Base-by-base conservation (phyloP, 1,284 basidiomycete genomes). In the Bondarzewia mesenterica region DNA sequence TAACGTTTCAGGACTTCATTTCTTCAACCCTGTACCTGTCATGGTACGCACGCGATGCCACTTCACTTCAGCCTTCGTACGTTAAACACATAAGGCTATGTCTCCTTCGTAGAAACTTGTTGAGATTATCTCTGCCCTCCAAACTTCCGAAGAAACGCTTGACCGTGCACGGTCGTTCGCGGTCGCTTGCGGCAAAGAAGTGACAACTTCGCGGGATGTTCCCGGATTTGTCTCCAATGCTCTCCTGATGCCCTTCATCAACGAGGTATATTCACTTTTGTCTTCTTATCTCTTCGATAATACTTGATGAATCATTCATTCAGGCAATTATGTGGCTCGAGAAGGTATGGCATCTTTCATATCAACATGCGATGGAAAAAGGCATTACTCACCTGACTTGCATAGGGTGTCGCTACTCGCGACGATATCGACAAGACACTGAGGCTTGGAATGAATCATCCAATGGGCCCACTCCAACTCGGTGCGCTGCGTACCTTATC, bases 351-450 rank as follows among this genome's bases (percentile, higher is more conserved):
- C n/a, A 40, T 37, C 14, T 25, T 7, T 7, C 25, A n/a, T 39
- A 15, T 18, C 23, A 8, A 23, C 25, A 42, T 32, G 29, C 29
- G 29, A n/a, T 32, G 10, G n/a, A n/a, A n/a, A 45, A 36, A 7
- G 12, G 10, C 20, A 16, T 21, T 42, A 6, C 23, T 42, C 29
- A 16, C 40, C 18, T 37, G 29, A 44, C n/a, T 22, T 35, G 3
- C 1, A 4, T 52, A 91, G 81, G 93, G 93, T 5, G 80, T 87
- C 20, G 94, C 93, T 1, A 89, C 90, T 1, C 81, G 89, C 39
- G 93, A 97, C 50, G 93, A 98, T 63, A 97, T 98, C 54, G 95
- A 98, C 69, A 92, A 85, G 56, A 96, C 92, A 0, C 78, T 98
- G 48, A 85, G 84, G 59, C 73, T 96, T 15, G 95, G 94, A 42